Conservation (phyloP, 129 eudicot genomes). For the Flaveria ramosissima region DNA sequence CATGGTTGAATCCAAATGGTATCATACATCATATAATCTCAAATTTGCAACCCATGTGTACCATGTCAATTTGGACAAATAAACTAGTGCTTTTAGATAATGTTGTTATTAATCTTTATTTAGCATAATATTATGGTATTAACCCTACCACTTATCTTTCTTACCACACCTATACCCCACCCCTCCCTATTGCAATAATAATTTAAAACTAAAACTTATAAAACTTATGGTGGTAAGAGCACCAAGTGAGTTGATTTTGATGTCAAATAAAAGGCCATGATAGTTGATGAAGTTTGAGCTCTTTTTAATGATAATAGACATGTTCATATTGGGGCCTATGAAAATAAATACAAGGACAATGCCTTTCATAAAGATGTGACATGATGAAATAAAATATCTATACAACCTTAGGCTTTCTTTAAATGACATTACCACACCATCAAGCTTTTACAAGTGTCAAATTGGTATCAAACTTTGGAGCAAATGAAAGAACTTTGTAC, state of each 20-base stretch:
- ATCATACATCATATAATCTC: conserved; percentile 18
- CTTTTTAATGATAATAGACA: conserved; percentile 40
- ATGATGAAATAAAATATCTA: conserved; percentile 12
- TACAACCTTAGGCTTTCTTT: conserved; percentile 17
- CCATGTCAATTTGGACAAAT: conserved; percentile 20
- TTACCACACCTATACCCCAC: neutral
- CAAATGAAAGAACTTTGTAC: neutral
- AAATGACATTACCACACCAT: conserved; percentile 22
- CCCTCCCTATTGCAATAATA: conserved; percentile 19
- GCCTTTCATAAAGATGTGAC: conserved; percentile 36
- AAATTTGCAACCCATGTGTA: conserved; percentile 26
- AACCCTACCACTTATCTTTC: conserved; percentile 7
- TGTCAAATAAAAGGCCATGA: conserved; percentile 36
- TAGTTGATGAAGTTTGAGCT: conserved; percentile 42
- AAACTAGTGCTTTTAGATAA: conserved; percentile 33
- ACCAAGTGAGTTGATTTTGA: conserved; percentile 40
- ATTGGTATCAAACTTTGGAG: neutral
- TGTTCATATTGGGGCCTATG: conserved; percentile 41
- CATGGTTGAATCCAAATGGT: conserved; percentile 5
- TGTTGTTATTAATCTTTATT: conserved; percentile 24
- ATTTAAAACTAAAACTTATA: neutral
- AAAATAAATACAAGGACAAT: conserved; percentile 24
- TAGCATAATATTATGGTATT: conserved; percentile 17
- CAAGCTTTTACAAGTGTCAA: conserved; percentile 1
- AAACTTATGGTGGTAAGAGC: conserved; percentile 36